Conservation (phyloP, 140 eudicot genomes). For the Eryngium alpinum region DNA sequence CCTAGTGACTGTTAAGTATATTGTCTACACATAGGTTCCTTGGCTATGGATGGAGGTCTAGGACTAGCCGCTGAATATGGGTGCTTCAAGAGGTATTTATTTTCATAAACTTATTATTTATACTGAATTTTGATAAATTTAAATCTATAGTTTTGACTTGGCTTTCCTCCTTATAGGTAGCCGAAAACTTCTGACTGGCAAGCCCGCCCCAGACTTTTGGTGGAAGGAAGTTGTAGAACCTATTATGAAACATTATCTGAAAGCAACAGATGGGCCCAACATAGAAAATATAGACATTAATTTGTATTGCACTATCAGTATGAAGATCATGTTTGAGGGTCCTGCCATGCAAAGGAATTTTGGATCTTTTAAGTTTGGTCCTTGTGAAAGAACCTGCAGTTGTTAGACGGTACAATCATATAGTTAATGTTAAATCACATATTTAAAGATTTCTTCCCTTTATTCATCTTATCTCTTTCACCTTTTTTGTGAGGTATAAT, state of each 20-base stretch:
- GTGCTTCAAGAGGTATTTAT: constrained; percentile 52
- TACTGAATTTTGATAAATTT: too few species aligned
- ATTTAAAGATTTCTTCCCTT: constrained; percentile 27
- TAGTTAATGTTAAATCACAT: constrained; percentile 87
- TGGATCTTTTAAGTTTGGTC: constrained; percentile 72
- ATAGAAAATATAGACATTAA: constrained; percentile 73
- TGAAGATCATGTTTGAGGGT: constrained; percentile 79
- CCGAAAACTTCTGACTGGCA: constrained; percentile 53
- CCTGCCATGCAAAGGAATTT: constrained; percentile 82
- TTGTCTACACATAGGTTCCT: constrained; percentile 62
- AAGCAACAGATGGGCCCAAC: constrained; percentile 73
- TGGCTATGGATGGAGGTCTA: constrained; percentile 34
- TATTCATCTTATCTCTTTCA: neutral
- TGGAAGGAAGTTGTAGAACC: constrained; percentile 86
- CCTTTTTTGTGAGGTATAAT: neutral
- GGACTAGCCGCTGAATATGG: constrained; percentile 95
- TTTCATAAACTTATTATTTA: neutral
- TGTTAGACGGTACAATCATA: constrained; percentile 71
- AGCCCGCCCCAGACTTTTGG: constrained; percentile 38
- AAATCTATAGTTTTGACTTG: too few species aligned
- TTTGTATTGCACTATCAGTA: constrained; percentile 84
- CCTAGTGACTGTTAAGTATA: constrained; percentile 73
- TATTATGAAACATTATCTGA: constrained; percentile 59
- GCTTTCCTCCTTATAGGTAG: constrained; percentile 44
- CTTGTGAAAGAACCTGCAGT: constrained; percentile 78